Base-by-base conservation (phyloP, 2,329 filamentous ascomycete genomes). In the Aspergillus tubingensis region DNA sequence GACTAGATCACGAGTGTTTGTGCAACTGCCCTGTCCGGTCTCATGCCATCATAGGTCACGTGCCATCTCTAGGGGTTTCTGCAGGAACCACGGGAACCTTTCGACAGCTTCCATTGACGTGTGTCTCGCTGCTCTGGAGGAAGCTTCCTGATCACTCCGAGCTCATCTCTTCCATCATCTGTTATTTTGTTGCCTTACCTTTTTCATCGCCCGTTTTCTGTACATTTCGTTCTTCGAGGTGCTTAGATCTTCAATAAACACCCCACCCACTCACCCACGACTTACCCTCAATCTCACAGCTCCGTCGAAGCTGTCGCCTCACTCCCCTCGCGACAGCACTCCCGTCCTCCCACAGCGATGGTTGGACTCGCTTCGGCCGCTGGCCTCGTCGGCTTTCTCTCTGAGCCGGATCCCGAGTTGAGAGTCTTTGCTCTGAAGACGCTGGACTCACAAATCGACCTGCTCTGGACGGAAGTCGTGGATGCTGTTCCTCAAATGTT, bases 381-480 rank as follows among this genome's bases (percentile, higher is more conserved):
- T 68, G 95, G 95, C 78, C 88, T 99, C 61, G 87, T 99, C 75
- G 94, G 92, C 81, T 97, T 97, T 79, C 86, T 99, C 65, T 90
- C 92, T 68, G 95, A 99, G 76, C 92, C 96, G 70, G 95, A 98
- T 80, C 86, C 91, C 59, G 92, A 96, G 79, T 88, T 99, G 78
- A 93, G 92, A 83, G 88, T 94, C 70, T 99, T 97, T 76, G 95
- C 95, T 67, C 85, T 99, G 68, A 91, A 96, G 81, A 93, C 91
- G 68, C 86, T 99, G 73, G 96, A 99, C 80, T 91, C 95, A 70
- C 91, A 98, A 74, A 96, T 99, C 72, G 93, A 98, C 78, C 90
- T 94, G 65, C 87, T 99, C 69, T 99, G 95, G 95, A 96, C 93
- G 63, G 95, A 99, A 80, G 93, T 99, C 65, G 94, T 95, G 56